Conservation (phyloP, 2,329 filamentous ascomycete species). For the Lachnellula subtilissima region DNA sequence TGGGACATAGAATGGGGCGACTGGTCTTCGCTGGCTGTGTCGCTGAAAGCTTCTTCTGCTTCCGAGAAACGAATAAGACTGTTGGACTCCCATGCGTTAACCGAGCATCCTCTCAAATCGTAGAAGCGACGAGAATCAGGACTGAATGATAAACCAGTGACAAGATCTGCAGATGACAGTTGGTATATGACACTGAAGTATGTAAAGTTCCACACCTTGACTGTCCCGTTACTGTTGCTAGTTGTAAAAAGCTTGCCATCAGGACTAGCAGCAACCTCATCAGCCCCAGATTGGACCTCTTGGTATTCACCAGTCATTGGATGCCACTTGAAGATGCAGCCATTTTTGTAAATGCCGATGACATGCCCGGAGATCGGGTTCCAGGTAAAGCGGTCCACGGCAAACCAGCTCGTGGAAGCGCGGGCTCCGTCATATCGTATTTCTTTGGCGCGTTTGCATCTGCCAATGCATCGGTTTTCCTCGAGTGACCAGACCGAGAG, state of each 20-base stretch:
- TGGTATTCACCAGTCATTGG: slow-evolving; percentile 2
- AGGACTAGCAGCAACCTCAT: slow-evolving; percentile 4
- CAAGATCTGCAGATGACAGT: slow-evolving; percentile 1
- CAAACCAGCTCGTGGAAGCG: background rate
- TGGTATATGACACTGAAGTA: slow-evolving; percentile 14
- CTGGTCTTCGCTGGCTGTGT: background rate
- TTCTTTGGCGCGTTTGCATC: slow-evolving; percentile 6
- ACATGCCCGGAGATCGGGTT: slow-evolving; percentile 8
- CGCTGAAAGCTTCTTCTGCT: background rate
- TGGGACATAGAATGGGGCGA: background rate
- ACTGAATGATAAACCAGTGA: slow-evolving; percentile 18
- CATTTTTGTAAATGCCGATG: slow-evolving; percentile 11
- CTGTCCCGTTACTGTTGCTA: background rate
- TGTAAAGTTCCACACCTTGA: slow-evolving; percentile 9
- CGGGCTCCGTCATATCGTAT: background rate
- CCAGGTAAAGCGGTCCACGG: slow-evolving; percentile 4
- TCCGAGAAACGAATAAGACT: slow-evolving; percentile 16
- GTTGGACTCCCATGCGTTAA: slow-evolving; percentile 28
- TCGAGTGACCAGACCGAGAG: slow-evolving; percentile 17
- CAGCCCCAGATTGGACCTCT: slow-evolving; percentile 2
- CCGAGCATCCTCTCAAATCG: slow-evolving; percentile 15
- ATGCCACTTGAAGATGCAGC: slow-evolving; percentile 16
- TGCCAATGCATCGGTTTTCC: slow-evolving; percentile 2
- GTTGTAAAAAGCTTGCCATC: slow-evolving; percentile 12
- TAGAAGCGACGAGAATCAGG: slow-evolving; percentile 21